Evolutionary conservation across 1,284 basidiomycete species (phyloP).

Genomic region (Heterobasidion annosum): DNA sequence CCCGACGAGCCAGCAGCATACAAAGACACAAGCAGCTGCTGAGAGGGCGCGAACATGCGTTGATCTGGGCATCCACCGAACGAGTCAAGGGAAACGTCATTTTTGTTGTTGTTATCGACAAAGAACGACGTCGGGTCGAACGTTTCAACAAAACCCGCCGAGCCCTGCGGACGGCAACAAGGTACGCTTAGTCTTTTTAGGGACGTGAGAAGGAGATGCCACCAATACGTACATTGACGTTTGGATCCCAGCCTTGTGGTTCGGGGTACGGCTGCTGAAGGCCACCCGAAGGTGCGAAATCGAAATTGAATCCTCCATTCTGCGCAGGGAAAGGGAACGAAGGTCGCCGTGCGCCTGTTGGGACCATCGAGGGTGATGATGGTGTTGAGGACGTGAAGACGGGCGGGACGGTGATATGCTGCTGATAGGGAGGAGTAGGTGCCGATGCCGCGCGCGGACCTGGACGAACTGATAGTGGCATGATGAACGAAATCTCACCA

Average conservation of each 20-base stretch:
- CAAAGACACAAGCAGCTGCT: constrained; percentile 20
- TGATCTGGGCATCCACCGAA: constrained; percentile 27
- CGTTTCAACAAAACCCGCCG: constrained; percentile 28
- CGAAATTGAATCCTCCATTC: constrained; percentile 24
- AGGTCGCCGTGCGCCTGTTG: constrained; percentile 44
- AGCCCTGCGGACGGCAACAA: constrained; percentile 20
- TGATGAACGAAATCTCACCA: constrained; percentile 45
- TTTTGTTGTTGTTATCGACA: neutral
- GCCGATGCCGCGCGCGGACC: constrained; percentile 22
- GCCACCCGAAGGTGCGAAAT: constrained; percentile 23
- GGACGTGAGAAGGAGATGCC: neutral
- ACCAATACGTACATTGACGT: constrained; percentile 13
- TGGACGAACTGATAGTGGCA: constrained; percentile 30
- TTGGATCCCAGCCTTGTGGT: constrained; percentile 28
- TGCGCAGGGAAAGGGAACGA: constrained; percentile 22
- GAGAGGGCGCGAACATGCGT: constrained; percentile 17
- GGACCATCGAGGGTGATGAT: constrained; percentile 47
- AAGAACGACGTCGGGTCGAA: neutral
- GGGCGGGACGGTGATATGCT: constrained; percentile 55
- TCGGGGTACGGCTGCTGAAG: constrained; percentile 25
- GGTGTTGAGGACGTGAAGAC: constrained; percentile 62
- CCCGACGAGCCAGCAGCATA: constrained; percentile 29
- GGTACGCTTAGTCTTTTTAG: neutral
- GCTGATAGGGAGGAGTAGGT: constrained; percentile 29
- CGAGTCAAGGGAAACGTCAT: constrained; percentile 22